Evolutionary conservation across 2,329 filamentous ascomycete genomes (phyloP), one percentile per base, ranked within the genome.

Genomic region (Ceratocystiopsis minuta): DNA sequence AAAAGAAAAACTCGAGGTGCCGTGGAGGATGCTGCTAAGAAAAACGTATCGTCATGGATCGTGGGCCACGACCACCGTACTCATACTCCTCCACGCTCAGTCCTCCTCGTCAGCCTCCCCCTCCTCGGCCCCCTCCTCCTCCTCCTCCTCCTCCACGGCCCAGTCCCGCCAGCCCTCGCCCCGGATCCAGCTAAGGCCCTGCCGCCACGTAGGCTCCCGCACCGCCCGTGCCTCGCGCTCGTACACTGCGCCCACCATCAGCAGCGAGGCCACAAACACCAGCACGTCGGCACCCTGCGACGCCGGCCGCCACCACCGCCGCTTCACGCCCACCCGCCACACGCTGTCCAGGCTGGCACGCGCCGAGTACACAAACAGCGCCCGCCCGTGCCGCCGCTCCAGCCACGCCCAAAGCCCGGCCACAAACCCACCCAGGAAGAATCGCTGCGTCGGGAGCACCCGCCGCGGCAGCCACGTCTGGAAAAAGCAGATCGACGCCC

Each of bases 241-340:
- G 53, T 88, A 84, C 2, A 90, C 74, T 10, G 73, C 72, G 43
- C 86, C 84, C 16, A 87, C 75, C 16, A 87, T 59, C 51, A 83
- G 82, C 60, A 94, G 66, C 38, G 84, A 81, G 16, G 75, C 59
- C 15, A 88, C 80, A 54, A 96, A 87, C 4, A 96, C 63, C 63
- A 80, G 72, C 6, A 95, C 74, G 59, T 96, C 88, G 0, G 86
- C 86, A 34, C 83, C 81, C 52, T 70, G 74, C 56, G 90, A 69
- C 12, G 83, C 83, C 49, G 71, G 75, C 83, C 88, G 94, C 85
- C 88, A 94, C 75, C 85, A 85, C 1, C 84, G 72, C 32, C 79
- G 67, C 74, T 96, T 96, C 43, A 81, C 74, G n/a, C 87, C 86
- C 0, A 93, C 84, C 64, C 93, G 93, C 84, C 86, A 96, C 37